These are phyloP conservation scores for Suhomyces kilbournensis DNA, from an alignment of 805 yeast species.

Conservation along the genomic window DNA sequence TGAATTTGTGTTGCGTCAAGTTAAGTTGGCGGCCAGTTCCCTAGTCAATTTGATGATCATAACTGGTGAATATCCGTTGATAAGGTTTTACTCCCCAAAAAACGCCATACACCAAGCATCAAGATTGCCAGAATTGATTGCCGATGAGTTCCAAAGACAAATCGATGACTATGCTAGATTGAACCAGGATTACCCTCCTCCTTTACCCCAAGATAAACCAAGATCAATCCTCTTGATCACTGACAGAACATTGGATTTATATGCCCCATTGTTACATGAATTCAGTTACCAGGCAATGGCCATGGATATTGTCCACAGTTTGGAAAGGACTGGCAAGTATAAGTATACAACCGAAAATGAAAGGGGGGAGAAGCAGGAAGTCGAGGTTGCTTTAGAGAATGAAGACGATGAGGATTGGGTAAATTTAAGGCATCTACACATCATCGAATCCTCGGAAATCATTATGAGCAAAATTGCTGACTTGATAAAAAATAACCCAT, in stretches of 20 bases:
- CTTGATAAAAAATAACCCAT: constrained; percentile 68
- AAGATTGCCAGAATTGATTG: constrained; percentile 64
- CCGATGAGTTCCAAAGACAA: constrained; percentile 64
- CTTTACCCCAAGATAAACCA: constrained; percentile 50
- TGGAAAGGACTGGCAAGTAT: constrained; percentile 44
- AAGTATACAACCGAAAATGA: constrained; percentile 57
- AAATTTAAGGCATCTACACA: constrained; percentile 67
- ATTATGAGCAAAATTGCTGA: constrained; percentile 58
- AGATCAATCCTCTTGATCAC: constrained; percentile 71
- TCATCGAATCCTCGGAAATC: constrained; percentile 66
- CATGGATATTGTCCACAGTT: constrained; percentile 58
- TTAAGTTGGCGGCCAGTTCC: constrained; percentile 57
- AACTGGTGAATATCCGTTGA: constrained; percentile 85
- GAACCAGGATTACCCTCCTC: constrained; percentile 63
- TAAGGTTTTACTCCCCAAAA: constrained; percentile 64
- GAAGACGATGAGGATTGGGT: constrained; percentile 75
- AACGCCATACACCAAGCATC: constrained; percentile 52
- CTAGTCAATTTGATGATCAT: constrained; percentile 70
- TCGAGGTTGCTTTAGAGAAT: constrained; percentile 44
- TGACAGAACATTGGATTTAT: constrained; percentile 81
- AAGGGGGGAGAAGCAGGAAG: constrained; percentile 31
- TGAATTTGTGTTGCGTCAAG: constrained; percentile 57
- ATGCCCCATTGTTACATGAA: constrained; percentile 84
- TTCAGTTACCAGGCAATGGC: constrained; percentile 91
- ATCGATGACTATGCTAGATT: constrained; percentile 74